A percentile compares a stretch with the other conserved stretches of the same genome.
phyloP scores from a whole-genome alignment of 768 basidiomycete genomes.

The Hericium rajendrae region DNA sequence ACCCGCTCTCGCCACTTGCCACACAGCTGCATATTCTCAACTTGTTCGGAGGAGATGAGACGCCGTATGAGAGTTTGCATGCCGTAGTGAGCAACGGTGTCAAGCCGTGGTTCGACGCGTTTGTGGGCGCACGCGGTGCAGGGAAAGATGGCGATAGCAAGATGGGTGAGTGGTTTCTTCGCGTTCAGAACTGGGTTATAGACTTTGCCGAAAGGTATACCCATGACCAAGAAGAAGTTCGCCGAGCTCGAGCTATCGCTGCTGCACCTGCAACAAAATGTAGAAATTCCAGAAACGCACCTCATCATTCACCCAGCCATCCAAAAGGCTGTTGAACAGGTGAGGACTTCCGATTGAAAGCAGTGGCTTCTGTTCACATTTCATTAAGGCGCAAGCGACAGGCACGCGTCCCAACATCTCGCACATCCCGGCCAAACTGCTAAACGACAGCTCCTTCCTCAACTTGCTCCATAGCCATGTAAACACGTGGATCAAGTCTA shows the following conservation, averaged over 20 bases:
- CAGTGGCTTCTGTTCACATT: not conserved
- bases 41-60: conserved; percentile 79
- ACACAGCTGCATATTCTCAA: conserved; percentile 88
- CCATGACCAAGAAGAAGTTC: conserved; percentile 98
- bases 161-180: conserved; percentile 45
- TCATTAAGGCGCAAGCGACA: conserved; percentile 32
- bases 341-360: not conserved
- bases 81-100: conserved; percentile 92
- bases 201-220: conserved; percentile 49
- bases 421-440: conserved; percentile 58
- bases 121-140: conserved; percentile 73
- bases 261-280: conserved; percentile 94
- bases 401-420: conserved; percentile 65
- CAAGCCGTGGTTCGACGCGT: conserved; percentile 98
- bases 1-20: conserved; percentile 70
- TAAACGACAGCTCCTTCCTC: conserved; percentile 85
- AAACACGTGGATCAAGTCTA: conserved; percentile 96
- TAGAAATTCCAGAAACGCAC: conserved; percentile 96
- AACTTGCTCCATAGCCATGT: conserved; percentile 91
- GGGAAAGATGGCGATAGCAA: conserved; percentile 74
- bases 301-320: conserved; percentile 87
- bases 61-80: conserved; percentile 92
- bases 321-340: conserved; percentile 74
- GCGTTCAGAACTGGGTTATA: not conserved
- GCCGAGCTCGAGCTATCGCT: conserved; percentile 93